These are phyloP conservation scores for Acorus gramineus DNA, from an alignment of 106 monocot species.

Conservation along the genomic window DNA sequence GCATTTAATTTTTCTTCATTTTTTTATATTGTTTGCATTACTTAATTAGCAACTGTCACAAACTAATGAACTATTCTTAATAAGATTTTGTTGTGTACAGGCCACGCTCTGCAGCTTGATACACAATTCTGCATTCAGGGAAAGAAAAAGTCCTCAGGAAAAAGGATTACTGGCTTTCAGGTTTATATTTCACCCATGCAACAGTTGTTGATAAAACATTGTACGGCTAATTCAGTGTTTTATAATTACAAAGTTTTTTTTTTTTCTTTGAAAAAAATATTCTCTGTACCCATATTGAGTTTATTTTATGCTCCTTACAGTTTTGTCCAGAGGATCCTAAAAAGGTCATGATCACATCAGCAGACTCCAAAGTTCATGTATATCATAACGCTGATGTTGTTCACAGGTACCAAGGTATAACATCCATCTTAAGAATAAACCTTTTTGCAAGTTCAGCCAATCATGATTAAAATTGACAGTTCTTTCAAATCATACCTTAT, in stretches of 20 bases:
- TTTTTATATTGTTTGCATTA: not conserved
- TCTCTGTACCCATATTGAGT: too few species aligned
- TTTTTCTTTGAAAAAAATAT: not conserved
- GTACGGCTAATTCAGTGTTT: too few species aligned
- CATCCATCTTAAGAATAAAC: not conserved
- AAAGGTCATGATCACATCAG: conserved; percentile 58
- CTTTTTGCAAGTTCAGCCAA: too few species aligned
- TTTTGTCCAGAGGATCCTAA: conserved; percentile 37
- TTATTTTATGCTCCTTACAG: conserved; percentile 24
- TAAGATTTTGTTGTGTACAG: conserved; percentile 15
- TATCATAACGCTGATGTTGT: conserved; percentile 40
- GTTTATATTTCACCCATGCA: conserved; percentile 12
- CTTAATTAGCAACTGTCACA: not conserved
- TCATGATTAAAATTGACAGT: too few species aligned
- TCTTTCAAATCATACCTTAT: too few species aligned
- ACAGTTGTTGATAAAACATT: too few species aligned
- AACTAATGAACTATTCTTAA: not conserved
- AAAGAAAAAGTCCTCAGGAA: conserved; percentile 48
- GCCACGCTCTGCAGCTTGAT: conserved; percentile 28
- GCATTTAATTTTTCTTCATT: not conserved
- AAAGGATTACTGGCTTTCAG: conserved; percentile 65
- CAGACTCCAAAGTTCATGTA: conserved; percentile 60
- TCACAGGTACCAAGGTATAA: conserved; percentile 61
- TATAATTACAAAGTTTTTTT: too few species aligned
- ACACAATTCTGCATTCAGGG: conserved; percentile 39